These are phyloP conservation scores for Rhododendron henanense DNA, from an alignment of 148 eudicot genomes.

Conservation along the genomic window DNA sequence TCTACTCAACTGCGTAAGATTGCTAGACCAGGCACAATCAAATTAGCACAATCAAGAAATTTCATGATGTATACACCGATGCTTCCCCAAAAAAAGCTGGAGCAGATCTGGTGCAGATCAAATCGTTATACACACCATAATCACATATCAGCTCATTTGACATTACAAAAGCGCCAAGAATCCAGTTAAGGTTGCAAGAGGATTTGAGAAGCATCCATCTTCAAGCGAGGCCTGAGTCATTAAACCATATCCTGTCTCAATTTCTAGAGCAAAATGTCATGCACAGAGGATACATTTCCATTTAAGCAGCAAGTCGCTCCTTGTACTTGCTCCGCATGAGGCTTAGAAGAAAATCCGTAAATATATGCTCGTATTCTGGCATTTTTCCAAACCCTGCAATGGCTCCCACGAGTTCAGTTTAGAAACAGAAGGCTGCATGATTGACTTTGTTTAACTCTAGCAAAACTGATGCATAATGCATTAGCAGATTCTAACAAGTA, in stretches of 20 bases:
- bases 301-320: slow-evolving; percentile 29
- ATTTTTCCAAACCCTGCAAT: slow-evolving; percentile 71
- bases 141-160: background rate
- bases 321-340: slow-evolving; percentile 37
- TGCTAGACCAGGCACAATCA: background rate
- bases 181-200: background rate
- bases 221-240: slow-evolving; percentile 7
- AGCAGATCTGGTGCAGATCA: background rate
- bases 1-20: background rate
- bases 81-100: background rate
- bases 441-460: background rate
- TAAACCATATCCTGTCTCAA: background rate
- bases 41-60: background rate
- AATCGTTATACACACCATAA: background rate
- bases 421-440: background rate
- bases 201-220: slow-evolving; percentile 14
- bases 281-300: background rate
- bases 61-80: background rate
- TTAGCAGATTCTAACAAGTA: background rate
- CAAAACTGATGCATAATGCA: background rate
- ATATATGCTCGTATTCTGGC: slow-evolving; percentile 73
- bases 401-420: background rate
- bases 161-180: background rate
- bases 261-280: slow-evolving; percentile 1
- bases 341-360: slow-evolving; percentile 62